phyloP scores from a whole-genome alignment of 2,329 filamentous ascomycete species.

The Fusarium sororula region DNA sequence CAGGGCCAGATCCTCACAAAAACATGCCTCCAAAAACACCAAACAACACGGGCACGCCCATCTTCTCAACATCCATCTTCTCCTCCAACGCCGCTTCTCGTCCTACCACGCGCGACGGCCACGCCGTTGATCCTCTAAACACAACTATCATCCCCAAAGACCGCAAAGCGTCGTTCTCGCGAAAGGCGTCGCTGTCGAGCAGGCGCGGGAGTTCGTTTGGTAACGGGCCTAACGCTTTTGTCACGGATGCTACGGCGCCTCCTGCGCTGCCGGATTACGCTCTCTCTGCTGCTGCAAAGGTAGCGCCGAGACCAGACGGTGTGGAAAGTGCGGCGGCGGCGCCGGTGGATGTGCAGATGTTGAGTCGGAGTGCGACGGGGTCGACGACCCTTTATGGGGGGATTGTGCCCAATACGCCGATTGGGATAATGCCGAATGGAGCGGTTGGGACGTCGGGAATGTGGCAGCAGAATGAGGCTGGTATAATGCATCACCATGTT shows the following conservation, averaged over 20 bases:
- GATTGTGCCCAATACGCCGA: conserved; percentile 20
- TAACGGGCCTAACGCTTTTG: conserved; percentile 48
- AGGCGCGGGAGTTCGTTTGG: conserved; percentile 53
- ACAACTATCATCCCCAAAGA: conserved; percentile 52
- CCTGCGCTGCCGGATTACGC: conserved; percentile 65
- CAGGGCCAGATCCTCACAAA: not conserved
- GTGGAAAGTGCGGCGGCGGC: conserved; percentile 32
- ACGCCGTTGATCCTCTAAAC: conserved; percentile 39
- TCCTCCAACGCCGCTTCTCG: conserved; percentile 46
- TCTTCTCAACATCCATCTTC: conserved; percentile 51
- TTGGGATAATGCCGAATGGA: conserved; percentile 18
- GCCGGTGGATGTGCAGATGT: conserved; percentile 54
- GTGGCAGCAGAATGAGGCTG: conserved; percentile 57
- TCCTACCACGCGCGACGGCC: conserved; percentile 51
- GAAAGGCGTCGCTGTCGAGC: conserved; percentile 62
- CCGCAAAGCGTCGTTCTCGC: conserved; percentile 62
- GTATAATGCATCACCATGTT: conserved; percentile 69
- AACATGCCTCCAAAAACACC: conserved; percentile 41
- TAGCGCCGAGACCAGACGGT: conserved; percentile 42
- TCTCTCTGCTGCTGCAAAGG: conserved; percentile 59
- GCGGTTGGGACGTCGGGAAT: conserved; percentile 35
- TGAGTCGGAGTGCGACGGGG: conserved; percentile 52
- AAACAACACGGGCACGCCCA: conserved; percentile 44
- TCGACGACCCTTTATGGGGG: conserved; percentile 45
- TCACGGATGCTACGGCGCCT: conserved; percentile 58